Evolutionary conservation across 345 rosid species (phyloP).

Genomic region (Eucalyptus pumila): DNA sequence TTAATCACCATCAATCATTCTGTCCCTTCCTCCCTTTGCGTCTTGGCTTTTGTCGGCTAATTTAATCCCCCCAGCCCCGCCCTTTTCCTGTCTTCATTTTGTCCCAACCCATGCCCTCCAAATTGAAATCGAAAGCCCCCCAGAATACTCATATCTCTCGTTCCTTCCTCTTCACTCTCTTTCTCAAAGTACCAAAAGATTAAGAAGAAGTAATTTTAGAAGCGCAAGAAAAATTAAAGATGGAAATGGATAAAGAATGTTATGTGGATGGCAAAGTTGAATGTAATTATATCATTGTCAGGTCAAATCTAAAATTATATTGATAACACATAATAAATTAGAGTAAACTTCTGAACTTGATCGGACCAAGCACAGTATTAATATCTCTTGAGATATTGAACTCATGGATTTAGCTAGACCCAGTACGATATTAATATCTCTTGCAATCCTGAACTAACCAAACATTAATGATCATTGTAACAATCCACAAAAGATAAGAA

Average conservation of each 20-base stretch:
- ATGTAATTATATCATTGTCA: too few relatives aligned
- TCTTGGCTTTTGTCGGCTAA: not conserved
- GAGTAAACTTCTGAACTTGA: not conserved
- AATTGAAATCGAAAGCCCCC: not conserved
- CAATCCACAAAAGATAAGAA: not conserved
- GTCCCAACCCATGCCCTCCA: not conserved
- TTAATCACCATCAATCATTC: not conserved
- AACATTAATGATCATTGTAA: not conserved
- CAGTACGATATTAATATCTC: accelerated
- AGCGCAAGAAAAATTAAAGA: not conserved
- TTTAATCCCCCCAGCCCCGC: not conserved
- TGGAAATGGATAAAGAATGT: not conserved
- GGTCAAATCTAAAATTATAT: too few relatives aligned
- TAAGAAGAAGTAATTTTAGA: not conserved
- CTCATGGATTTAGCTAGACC: accelerated
- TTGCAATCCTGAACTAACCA: not conserved
- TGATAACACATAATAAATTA: too few relatives aligned
- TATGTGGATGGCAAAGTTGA: too few relatives aligned
- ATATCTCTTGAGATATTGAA: not conserved
- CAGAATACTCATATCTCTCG: not conserved
- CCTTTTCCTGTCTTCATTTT: not conserved
- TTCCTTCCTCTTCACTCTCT: not conserved
- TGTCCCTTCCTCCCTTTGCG: not conserved
- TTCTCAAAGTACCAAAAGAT: not conserved
- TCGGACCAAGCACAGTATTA: accelerated